Conservation (phyloP, 2,329 filamentous ascomycete genomes). For the Aureobasidium zeae region DNA sequence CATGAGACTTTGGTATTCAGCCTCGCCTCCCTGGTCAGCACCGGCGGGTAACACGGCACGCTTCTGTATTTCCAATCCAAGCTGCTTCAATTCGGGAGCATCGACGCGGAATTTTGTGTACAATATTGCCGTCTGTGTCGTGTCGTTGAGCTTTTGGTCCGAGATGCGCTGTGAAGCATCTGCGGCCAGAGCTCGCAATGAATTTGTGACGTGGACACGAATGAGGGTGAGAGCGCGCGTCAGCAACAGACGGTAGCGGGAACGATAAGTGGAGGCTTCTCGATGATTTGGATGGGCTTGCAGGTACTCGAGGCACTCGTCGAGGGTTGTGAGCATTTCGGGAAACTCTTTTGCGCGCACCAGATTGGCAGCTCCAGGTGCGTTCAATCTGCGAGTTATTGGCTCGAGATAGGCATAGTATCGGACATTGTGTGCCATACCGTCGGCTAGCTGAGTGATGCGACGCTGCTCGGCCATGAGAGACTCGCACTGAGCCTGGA, state of each 20-base stretch:
- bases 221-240: constrained; percentile 58
- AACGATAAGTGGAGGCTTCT: constrained; percentile 78
- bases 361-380: constrained; percentile 75
- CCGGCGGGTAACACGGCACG: constrained; percentile 52
- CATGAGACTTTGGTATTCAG: constrained; percentile 57
- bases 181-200: constrained; percentile 52
- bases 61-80: constrained; percentile 60
- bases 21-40: constrained; percentile 48
- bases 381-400: constrained; percentile 81
- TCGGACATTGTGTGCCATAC: constrained; percentile 80
- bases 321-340: constrained; percentile 77
- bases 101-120: constrained; percentile 63
- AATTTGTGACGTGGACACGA: constrained; percentile 55
- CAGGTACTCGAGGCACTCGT: constrained; percentile 92
- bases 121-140: constrained; percentile 59
- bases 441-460: constrained; percentile 68
- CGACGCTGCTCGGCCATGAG: constrained; percentile 73
- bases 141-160: constrained; percentile 60
- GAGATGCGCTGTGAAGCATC: constrained; percentile 55
- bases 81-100: constrained; percentile 54
- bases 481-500: constrained; percentile 85
- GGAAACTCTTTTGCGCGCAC: constrained; percentile 78
- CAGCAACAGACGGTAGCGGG: constrained; percentile 75
- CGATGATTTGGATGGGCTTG: constrained; percentile 72
- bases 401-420: constrained; percentile 93